Evolutionary conservation across 495 filamentous ascomycete species (phyloP), one percentile per base, ranked within the genome.

Genomic region (Choiromyces venosus): DNA sequence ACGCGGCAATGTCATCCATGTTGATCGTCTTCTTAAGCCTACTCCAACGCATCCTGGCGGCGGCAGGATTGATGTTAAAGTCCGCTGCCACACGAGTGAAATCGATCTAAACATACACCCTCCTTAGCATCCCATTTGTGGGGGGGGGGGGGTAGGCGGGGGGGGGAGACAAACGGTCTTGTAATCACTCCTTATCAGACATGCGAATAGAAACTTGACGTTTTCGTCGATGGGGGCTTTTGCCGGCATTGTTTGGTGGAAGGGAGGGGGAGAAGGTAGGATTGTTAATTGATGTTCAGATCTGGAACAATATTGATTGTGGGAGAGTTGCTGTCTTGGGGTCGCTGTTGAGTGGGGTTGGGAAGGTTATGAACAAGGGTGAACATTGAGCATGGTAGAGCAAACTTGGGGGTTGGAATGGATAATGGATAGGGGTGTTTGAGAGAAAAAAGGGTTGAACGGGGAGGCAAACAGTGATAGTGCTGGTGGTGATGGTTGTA

Each of bases 181-280:
- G 44, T 77, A 78, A 61, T 80, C 79, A 25, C 79, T 80, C 8
- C 78, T 70, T n/a, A 77, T 56, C 44, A 80, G 74, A 19, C 79
- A 80, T 21, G 72, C 65, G 69, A 69, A 80, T 38, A 80, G 37
- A 44, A 80, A 80, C 71, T 74, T 80, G 70, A 80, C 79, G 66
- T 80, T 80, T 71, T 80, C 79, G n/a, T 80, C 79, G 16, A 80
- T 25, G 10, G 79, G 78, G 33, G 79, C 78, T 71, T 80, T 80
- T 1, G 78, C 78, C 29, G 79, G 79, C 79, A 80, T 80, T 36
- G 10, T 42, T 36, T 68, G 36, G 61, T 37, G 37, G 29, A 19
- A 25, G 36, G 68, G 40, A 37, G 56, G 21, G 1, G 33, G 10
- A 14, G 4, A 70, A 70, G 52, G 18, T 18, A 14, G 52, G 21